Conservation (phyloP, 768 basidiomycete species). For the Leucogyrophana mollusca region DNA sequence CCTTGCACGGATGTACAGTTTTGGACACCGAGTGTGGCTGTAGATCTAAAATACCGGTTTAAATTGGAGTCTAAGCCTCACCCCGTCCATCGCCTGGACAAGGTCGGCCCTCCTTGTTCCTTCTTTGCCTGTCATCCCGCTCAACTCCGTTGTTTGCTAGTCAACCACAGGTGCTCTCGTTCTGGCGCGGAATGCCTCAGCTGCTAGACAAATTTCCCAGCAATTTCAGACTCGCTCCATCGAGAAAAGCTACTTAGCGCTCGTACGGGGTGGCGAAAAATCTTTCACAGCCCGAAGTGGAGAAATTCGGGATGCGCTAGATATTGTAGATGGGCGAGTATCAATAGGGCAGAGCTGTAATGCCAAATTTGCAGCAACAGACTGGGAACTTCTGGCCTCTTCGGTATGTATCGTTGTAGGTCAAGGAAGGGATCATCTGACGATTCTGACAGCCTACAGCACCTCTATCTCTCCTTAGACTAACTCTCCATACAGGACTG, state of each 20-base stretch:
- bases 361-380: conserved; percentile 34
- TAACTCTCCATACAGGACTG: conserved; percentile 58
- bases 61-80: conserved; percentile 36
- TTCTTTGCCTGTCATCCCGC: neutral
- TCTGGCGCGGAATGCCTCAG: conserved; percentile 44
- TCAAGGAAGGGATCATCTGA: conserved; percentile 21
- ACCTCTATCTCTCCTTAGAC: conserved; percentile 56
- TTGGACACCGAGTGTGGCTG: neutral
- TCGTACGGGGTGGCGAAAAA: conserved; percentile 53
- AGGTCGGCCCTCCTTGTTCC: conserved; percentile 34
- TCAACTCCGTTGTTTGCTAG: conserved; percentile 30
- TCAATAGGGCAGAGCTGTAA: conserved; percentile 26
- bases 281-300: conserved; percentile 38
- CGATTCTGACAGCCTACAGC: conserved; percentile 31
- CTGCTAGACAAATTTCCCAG: conserved; percentile 49
- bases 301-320: conserved; percentile 46
- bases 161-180: conserved; percentile 61
- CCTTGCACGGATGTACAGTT: conserved; percentile 5
- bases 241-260: conserved; percentile 61
- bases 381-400: conserved; percentile 59
- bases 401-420: conserved; percentile 44
- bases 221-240: conserved; percentile 52
- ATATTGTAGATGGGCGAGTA: conserved; percentile 47
- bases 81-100: conserved; percentile 66
- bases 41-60: conserved; percentile 31